These are phyloP conservation scores for Ascosphaera acerosa DNA, from an alignment of 2,329 filamentous ascomycete species.

Conservation along the genomic window DNA sequence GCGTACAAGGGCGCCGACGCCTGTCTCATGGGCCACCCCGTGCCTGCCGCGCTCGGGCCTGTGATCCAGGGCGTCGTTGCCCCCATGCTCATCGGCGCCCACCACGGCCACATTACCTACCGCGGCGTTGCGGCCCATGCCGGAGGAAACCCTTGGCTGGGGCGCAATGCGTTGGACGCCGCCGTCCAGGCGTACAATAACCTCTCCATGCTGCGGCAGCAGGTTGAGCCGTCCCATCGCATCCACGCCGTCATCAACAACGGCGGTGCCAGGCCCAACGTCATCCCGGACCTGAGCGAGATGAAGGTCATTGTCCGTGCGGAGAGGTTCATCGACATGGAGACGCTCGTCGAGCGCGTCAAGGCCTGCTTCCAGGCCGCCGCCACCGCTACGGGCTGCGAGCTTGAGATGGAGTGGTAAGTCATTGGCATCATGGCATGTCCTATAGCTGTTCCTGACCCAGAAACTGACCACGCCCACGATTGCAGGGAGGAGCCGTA, in stretches of 20 bases:
- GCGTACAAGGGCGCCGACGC: slow-evolving; percentile 18
- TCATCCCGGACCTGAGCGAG: slow-evolving; percentile 25
- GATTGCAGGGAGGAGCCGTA: neutral
- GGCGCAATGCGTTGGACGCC: slow-evolving; percentile 31
- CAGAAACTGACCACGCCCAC: too few relatives aligned
- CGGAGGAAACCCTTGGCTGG: slow-evolving; percentile 27
- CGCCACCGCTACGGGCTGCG: neutral
- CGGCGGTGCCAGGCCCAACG: slow-evolving; percentile 26
- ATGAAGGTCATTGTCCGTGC: slow-evolving; percentile 16
- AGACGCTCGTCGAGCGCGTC: neutral
- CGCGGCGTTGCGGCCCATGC: slow-evolving; percentile 27
- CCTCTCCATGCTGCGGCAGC: slow-evolving; percentile 27
- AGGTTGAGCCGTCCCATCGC: slow-evolving; percentile 25
- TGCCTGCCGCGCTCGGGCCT: neutral
- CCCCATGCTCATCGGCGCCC: slow-evolving; percentile 4
- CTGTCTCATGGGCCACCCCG: slow-evolving; percentile 16
- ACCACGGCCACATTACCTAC: slow-evolving; percentile 10
- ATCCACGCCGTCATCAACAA: slow-evolving; percentile 26
- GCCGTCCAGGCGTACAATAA: slow-evolving; percentile 18
- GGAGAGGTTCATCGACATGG: neutral
- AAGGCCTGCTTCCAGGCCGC: neutral
- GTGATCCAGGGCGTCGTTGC: neutral
- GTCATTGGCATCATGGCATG: too few relatives aligned
- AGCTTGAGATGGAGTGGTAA: slow-evolving; percentile 2
- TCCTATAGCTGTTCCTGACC: too few relatives aligned